These are phyloP conservation scores for Fusarium sp. DNA, from an alignment of 2,329 filamentous ascomycete genomes.

Conservation along the genomic window DNA sequence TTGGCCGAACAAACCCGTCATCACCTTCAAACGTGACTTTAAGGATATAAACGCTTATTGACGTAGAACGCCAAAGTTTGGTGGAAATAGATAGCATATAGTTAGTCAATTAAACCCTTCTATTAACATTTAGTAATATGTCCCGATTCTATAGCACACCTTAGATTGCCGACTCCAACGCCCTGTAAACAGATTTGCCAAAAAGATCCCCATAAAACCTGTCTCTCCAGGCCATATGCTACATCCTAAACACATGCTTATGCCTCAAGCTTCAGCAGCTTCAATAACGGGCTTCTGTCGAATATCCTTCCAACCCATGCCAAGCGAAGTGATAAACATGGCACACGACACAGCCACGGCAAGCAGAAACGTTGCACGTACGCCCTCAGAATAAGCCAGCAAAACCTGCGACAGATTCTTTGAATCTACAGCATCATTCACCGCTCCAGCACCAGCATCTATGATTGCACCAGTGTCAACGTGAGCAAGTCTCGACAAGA, in stretches of 20 bases:
- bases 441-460: constrained; percentile 54
- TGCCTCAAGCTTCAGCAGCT: constrained; percentile 29
- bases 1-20: neutral
- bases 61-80: too few species aligned
- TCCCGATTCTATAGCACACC: neutral
- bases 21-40: too few species aligned
- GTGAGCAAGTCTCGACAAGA: constrained; percentile 45
- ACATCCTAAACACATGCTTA: neutral
- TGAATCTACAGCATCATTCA: constrained; percentile 47
- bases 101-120: too few species aligned
- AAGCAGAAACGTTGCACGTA: constrained; percentile 45
- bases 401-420: constrained; percentile 50
- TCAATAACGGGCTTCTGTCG: constrained; percentile 47
- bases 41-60: too few species aligned
- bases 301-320: constrained; percentile 58
- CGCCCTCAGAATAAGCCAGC: constrained; percentile 51
- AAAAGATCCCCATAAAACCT: too few species aligned
- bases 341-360: constrained; percentile 45
- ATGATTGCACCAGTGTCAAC: constrained; percentile 48
- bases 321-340: constrained; percentile 51
- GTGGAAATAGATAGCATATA: too few species aligned
- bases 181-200: too few species aligned
- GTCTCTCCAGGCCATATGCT: too few species aligned
- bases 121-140: too few species aligned
- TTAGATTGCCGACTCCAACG: too few species aligned